Evolutionary conservation across 192 early-diverging fungal species (phyloP), one percentile per base, ranked within the genome.

Genomic region (Thoreauomyces humboldtii): DNA sequence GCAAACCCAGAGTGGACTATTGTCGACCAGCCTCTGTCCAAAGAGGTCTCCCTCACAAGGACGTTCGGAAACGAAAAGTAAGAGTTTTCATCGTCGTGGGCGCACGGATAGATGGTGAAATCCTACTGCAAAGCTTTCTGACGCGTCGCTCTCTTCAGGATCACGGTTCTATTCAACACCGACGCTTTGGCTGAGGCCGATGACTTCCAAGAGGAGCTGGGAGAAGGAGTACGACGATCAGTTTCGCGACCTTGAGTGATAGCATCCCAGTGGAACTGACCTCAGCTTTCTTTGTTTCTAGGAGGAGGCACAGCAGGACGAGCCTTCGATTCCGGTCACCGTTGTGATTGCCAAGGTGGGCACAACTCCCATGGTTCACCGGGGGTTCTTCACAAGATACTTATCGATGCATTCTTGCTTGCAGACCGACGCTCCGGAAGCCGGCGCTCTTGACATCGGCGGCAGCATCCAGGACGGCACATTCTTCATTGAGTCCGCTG

Each of bases 31-130:
- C 19, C 78, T 12, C 92, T 92, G 35, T 67, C 79, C 2, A 91
- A 91, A 72, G 87, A 91, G 75, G 89, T 98, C 29, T 62, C 67
- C 28, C 70, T 98, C 65, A 84, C 86, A 17, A 83, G 92, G 70
- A 88, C 86, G 56, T 94, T 93, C 76, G 93, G 92, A 43, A 89
- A 85, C 71, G 96, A 98, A 77, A 88, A 85, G 88, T 90, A 80
- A 69, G 82, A 41, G 11, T 41, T 41, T 41, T 17, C 11, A 41
- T 41, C 38, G n/a, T n/a, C n/a, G n/a, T n/a, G n/a, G n/a, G n/a
- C n/a, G n/a, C n/a, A n/a, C n/a, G n/a, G n/a, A n/a, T n/a, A n/a
- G n/a, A n/a, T n/a, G n/a, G n/a, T n/a, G n/a, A n/a, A n/a, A n/a
- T n/a, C n/a, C n/a, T n/a, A n/a, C n/a, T n/a, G n/a, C n/a, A n/a